Base-by-base conservation (phyloP, 2,329 filamentous ascomycete genomes). In the Fusarium sororula region DNA sequence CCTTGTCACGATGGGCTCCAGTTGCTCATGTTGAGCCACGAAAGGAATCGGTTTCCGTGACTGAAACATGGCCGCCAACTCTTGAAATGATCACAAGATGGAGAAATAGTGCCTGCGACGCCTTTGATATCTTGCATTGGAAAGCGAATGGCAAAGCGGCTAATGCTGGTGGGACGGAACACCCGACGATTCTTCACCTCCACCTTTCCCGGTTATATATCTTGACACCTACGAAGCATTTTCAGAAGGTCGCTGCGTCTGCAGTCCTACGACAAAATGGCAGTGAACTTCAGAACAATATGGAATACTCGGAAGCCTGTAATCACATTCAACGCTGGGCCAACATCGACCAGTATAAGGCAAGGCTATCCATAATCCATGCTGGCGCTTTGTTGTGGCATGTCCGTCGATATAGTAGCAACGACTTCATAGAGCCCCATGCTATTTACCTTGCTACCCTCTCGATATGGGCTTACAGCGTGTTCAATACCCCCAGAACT, bases 91-190 rank as follows among this genome's bases (percentile, higher is more conserved):
- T 75, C 20, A 70, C 72, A 18, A 63, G 67, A 24, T 75, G 73
- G 73, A 70, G 72, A 42, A 75, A 75, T 10, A 75, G 73, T 42
- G 69, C 73, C 7, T 75, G 73, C 4, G 73, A 75, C 35, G 63
- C 59, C 26, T 58, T 75, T 30, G 69, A 75, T 54, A 70, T 75
- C 13, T n/a, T 75, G 7, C 72, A 75, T 32, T 75, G 73, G 72
- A 63, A 67, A 28, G 73, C 72, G 17, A 75, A 75, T 15, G 59
- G 66, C 12, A 65, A 51, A 32, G 73, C 69, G 24, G 72, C 72
- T 18, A 68, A 60, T 15, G 69, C 69, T 14, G 72, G 73, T 12
- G 73, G 73, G 5, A 67, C 61, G 39, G 73, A 75, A 12, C 72
- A 75, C 24, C 72, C 72, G 9, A 75, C 72, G 22, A 73, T 75